A percentile compares a stretch with the other conserved stretches of the same genome.
These are phyloP conservation scores for Yamadazyma membranifaciens DNA, from an alignment of 1,139 yeast species.

Conservation along the genomic window DNA sequence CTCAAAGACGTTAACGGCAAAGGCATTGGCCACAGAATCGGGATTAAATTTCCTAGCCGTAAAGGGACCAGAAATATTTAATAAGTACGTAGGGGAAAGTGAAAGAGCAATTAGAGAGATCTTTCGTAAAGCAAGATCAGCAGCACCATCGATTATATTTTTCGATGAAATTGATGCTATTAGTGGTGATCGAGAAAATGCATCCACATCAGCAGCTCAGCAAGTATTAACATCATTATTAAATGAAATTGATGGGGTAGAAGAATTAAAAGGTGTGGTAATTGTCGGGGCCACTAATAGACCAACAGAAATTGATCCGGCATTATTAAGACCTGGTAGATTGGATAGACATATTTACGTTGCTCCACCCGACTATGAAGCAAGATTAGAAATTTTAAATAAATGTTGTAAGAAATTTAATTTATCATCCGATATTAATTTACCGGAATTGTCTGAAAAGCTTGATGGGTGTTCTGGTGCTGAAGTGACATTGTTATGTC, in stretches of 20 bases:
- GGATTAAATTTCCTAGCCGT: conserved; percentile 91
- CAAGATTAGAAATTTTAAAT: conserved; percentile 70
- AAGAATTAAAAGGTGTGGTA: conserved; percentile 87
- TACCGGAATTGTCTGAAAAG: conserved; percentile 47
- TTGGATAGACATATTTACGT: conserved; percentile 90
- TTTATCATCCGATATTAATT: conserved; percentile 45
- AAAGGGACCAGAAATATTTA: conserved; percentile 93
- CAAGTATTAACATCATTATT: conserved; percentile 85
- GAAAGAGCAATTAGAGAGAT: conserved; percentile 87
- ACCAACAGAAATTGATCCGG: conserved; percentile 90
- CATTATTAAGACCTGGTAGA: conserved; percentile 90
- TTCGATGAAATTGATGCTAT: conserved; percentile 96
- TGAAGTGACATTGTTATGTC: conserved; percentile 86
- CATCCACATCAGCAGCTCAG: conserved; percentile 69
- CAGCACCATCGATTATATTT: conserved; percentile 88
- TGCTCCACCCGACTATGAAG: conserved; percentile 81
- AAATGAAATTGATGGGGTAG: conserved; percentile 96
- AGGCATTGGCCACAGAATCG: conserved; percentile 92
- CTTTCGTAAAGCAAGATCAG: conserved; percentile 88
- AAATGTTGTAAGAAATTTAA: conserved; percentile 61
- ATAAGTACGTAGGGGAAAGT: conserved; percentile 92
- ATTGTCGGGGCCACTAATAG: conserved; percentile 94
- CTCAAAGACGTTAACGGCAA: conserved; percentile 90
- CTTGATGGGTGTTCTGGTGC: conserved; percentile 97
- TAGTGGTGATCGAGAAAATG: conserved; percentile 65